Evolutionary conservation across 2,329 filamentous ascomycete genomes (phyloP), one percentile per base, ranked within the genome.

Genomic region (Endoconidiophora laricicola): DNA sequence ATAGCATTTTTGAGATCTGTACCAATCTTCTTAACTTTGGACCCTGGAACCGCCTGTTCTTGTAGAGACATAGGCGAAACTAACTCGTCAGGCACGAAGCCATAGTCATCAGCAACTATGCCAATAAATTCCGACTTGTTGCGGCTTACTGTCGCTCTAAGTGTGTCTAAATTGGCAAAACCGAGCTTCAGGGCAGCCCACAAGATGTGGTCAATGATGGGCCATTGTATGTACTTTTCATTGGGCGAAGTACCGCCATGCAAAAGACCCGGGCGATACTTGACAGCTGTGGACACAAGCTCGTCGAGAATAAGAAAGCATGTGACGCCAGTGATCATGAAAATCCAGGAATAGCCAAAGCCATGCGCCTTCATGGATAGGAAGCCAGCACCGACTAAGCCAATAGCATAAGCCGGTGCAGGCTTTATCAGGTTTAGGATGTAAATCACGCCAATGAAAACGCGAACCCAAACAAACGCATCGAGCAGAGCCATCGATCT

Each of bases 381-480:
- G 6, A 39, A 20, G 6, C 23, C 29, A 9, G 50, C 49, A 3
- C 41, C 6, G 16, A 46, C 46, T 16, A 52, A 22, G 16, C 46
- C 46, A 18, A 49, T 18, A 23, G 46, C 37, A 39, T 52, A 52
- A 2, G 43, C 16, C 26, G 42, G 39, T 2, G 50, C 24, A 22
- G 24, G 38, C 16, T 33, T 23, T 14, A 33, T 12, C 3, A 36
- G n/a, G 36, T 24, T 36, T 2, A 22, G 12, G 16, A 46, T 12
- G n/a, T 26, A 3, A 9, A 42, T 38, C 14, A 46, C 6, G 12
- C 37, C 46, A 5, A 52, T 46, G 16, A 46, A 46, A 5, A 49
- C 39, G 9, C 46, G 46, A 9, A 52, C 50, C 46, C 50, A 52
- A 14, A 52, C 29, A 16, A 52, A 52, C 3, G 36, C 14, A 20